phyloP scores from a whole-genome alignment of 169 alveolate genomes.

The Cryptosporidium bovis region DNA sequence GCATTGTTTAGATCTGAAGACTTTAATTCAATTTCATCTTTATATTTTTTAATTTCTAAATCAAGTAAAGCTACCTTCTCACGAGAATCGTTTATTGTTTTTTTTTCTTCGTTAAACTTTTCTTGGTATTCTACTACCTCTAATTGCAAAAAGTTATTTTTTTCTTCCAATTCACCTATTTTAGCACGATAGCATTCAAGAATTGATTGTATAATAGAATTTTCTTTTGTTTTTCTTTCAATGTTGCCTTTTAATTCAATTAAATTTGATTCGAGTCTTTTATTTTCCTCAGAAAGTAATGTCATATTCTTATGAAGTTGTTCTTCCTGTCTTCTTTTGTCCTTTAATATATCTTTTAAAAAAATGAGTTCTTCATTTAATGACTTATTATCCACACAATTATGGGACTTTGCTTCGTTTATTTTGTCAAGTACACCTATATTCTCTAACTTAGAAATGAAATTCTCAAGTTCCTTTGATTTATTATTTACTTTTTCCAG shows the following conservation, averaged over 20 bases:
- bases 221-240: conserved; percentile 50
- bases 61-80: conserved; percentile 10
- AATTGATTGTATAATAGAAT: conserved; percentile 39
- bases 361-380: conserved; percentile 39
- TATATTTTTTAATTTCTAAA: conserved; percentile 2
- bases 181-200: conserved; percentile 33
- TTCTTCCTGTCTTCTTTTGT: conserved; percentile 65
- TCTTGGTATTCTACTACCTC: conserved; percentile 11
- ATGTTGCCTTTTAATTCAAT: background rate
- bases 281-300: conserved; percentile 34
- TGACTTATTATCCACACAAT: conserved; percentile 8
- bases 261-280: conserved; percentile 3
- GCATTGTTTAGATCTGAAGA: conserved; percentile 41
- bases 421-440: conserved; percentile 37
- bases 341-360: conserved; percentile 48
- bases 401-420: conserved; percentile 25
- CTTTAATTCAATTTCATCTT: conserved; percentile 23
- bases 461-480: conserved; percentile 20
- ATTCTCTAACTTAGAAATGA: conserved; percentile 33
- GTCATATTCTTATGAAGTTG: conserved; percentile 25
- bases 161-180: conserved; percentile 51
- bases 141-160: background rate
- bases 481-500: conserved; percentile 18
- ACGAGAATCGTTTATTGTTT: background rate
- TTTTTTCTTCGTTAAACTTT: conserved; percentile 8